Evolutionary conservation across 345 rosid genomes (phyloP).

Genomic region (Salix dunnii): DNA sequence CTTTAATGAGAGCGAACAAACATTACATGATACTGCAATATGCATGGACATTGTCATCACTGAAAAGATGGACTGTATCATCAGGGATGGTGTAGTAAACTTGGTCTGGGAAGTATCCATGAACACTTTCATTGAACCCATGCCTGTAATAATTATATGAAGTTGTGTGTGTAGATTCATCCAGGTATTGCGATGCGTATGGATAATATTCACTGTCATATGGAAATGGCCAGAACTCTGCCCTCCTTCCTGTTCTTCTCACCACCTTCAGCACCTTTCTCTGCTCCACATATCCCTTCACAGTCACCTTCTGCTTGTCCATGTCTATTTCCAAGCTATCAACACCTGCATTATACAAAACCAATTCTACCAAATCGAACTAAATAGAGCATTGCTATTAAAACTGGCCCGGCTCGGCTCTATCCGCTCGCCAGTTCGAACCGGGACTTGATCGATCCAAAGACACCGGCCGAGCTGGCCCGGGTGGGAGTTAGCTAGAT

Average conservation of each 20-base stretch:
- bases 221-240: constrained; percentile 82
- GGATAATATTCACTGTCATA: constrained; percentile 72
- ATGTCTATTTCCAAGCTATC: constrained; percentile 70
- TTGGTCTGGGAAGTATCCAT: constrained; percentile 56
- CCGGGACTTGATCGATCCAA: too few species aligned
- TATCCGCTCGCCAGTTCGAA: too few species aligned
- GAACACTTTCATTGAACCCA: constrained; percentile 52
- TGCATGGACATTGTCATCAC: constrained; percentile 83
- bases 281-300: constrained; percentile 63
- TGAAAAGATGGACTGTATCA: constrained; percentile 64
- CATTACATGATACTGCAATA: constrained; percentile 45
- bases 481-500: too few species aligned
- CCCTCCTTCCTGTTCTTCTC: constrained; percentile 71
- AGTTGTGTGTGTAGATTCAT: constrained; percentile 43
- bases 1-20: not conserved
- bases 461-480: too few species aligned
- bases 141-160: constrained; percentile 56
- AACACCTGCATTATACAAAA: constrained; percentile 41
- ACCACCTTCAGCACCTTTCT: constrained; percentile 61
- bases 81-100: constrained; percentile 52
- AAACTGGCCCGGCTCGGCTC: too few species aligned
- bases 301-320: constrained; percentile 75
- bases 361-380: too few species aligned
- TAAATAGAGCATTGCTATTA: too few species aligned
- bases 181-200: constrained; percentile 44